Evolutionary conservation across 495 filamentous ascomycete genomes (phyloP).

Genomic region (Choiromyces venosus): DNA sequence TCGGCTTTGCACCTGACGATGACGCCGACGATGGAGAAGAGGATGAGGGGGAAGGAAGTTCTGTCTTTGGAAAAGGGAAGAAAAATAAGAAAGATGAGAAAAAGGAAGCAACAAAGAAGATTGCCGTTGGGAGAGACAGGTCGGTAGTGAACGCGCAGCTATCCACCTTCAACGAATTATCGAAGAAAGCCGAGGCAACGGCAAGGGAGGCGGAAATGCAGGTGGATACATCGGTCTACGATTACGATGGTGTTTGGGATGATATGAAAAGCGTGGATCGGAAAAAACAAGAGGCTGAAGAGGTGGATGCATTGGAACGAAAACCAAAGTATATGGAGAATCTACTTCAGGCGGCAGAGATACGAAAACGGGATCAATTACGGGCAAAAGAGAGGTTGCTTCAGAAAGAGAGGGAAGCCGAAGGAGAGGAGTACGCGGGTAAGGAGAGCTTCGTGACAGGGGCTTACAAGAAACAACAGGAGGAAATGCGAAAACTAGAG

Average conservation of each 20-base stretch:
- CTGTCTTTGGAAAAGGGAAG: conserved; percentile 20
- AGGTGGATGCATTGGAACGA: conserved; percentile 45
- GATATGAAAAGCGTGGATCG: conserved; percentile 47
- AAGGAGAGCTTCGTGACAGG: conserved; percentile 96
- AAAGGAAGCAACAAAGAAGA: conserved; percentile 1
- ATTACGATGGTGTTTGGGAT: conserved; percentile 70
- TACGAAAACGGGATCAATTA: conserved; percentile 80
- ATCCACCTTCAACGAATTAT: conserved; percentile 35
- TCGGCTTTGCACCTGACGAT: conserved; percentile 19
- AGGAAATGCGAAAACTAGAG: conserved; percentile 68
- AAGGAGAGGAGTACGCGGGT: conserved; percentile 88
- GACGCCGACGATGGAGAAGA: conserved; percentile 17
- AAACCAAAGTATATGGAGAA: conserved; percentile 78
- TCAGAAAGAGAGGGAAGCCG: conserved; percentile 78
- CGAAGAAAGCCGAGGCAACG: conserved; percentile 53
- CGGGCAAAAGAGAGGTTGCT: conserved; percentile 84
- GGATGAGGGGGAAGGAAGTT: not conserved
- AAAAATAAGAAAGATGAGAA: conserved; percentile 11
- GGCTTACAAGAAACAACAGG: conserved; percentile 93
- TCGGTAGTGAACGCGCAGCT: conserved; percentile 36
- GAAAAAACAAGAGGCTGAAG: conserved; percentile 44
- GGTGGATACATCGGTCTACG: conserved; percentile 64
- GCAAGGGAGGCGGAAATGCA: conserved; percentile 54
- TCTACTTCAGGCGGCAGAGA: conserved; percentile 71
- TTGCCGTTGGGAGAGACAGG: conserved; percentile 12